phyloP scores from a whole-genome alignment of 192 early-diverging fungal species.

The Endogone sp. region DNA sequence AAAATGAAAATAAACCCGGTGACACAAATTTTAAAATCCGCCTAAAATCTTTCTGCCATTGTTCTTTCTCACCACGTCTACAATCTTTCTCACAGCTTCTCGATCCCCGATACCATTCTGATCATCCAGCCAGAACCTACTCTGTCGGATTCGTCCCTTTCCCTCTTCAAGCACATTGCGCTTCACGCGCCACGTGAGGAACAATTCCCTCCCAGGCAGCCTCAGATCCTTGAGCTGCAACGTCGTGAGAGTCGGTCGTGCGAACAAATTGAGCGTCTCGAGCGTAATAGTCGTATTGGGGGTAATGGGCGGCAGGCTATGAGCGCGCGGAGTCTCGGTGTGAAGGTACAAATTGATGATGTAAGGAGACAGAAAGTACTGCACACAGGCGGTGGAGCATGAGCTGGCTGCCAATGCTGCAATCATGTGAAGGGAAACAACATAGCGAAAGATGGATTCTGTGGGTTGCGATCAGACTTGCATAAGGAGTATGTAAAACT shows the following conservation, averaged over 20 bases:
- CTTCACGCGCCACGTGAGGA: slow-evolving; percentile 22
- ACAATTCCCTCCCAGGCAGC: slow-evolving; percentile 3
- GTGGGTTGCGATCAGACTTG: not conserved
- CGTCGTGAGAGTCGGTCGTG: slow-evolving; percentile 14
- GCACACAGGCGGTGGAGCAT: slow-evolving; percentile 27
- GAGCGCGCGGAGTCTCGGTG: not conserved
- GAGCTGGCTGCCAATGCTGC: slow-evolving; percentile 26
- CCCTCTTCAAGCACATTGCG: slow-evolving; percentile 5
- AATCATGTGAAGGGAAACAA: slow-evolving; percentile 12
- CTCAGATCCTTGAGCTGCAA: slow-evolving; percentile 16
- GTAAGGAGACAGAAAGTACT: slow-evolving; percentile 30
- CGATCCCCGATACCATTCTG: slow-evolving; percentile 17
- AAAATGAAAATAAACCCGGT: too few species aligned
- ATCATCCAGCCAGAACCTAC: slow-evolving; percentile 28
- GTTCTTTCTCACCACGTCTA: slow-evolving; percentile 21
- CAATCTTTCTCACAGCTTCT: slow-evolving; percentile 16
- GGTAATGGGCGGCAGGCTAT: not conserved
- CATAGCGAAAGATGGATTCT: slow-evolving; percentile 26
- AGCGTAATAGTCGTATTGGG: slow-evolving; percentile 12
- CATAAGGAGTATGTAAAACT: not conserved
- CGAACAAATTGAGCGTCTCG: slow-evolving; percentile 24
- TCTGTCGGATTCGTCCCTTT: slow-evolving; percentile 9
- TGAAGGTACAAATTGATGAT: slow-evolving; percentile 23
- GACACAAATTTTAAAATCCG: not conserved
- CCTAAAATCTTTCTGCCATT: not conserved